These are phyloP conservation scores for Penicillium riverlandense DNA, from an alignment of 495 filamentous ascomycete genomes.

Conservation along the genomic window DNA sequence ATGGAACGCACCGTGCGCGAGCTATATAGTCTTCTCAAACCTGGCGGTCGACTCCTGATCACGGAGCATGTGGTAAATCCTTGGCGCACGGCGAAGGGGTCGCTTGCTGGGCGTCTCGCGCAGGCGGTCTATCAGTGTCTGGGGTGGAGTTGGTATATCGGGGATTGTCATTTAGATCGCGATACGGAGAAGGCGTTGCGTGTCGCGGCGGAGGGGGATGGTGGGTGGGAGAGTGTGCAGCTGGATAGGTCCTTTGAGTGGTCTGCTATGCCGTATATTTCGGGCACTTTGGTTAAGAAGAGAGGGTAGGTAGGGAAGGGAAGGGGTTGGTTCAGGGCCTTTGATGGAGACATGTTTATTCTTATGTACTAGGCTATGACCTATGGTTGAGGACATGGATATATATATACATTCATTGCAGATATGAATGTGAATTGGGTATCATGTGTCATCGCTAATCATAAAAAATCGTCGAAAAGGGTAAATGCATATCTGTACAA, in stretches of 20 bases:
- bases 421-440: conserved; percentile 6
- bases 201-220: conserved; percentile 33
- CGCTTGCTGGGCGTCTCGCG: conserved; percentile 40
- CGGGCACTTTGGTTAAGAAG: conserved; percentile 47
- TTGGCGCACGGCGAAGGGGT: conserved; percentile 37
- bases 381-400: no score
- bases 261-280: conserved; percentile 46
- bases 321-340: not conserved
- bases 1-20: conserved; percentile 48
- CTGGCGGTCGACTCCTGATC: conserved; percentile 60
- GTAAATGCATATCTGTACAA: no score
- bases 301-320: not conserved
- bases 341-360: no score
- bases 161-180: conserved; percentile 52
- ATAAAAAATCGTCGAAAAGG: no score
- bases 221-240: conserved; percentile 50
- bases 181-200: conserved; percentile 47
- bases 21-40: conserved; percentile 56
- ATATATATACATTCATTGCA: not conserved
- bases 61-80: conserved; percentile 62
- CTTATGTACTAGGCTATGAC: no score
- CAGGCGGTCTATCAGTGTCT: conserved; percentile 25
- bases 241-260: conserved; percentile 42
- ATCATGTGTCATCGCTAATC: conserved; percentile 5
- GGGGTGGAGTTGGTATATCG: conserved; percentile 43